Percentiles rank a stretch among this genome's conserved stretches.
Evolutionary conservation across 2,329 filamentous ascomycete species (phyloP).

Genomic region (Cadophora gregata): DNA sequence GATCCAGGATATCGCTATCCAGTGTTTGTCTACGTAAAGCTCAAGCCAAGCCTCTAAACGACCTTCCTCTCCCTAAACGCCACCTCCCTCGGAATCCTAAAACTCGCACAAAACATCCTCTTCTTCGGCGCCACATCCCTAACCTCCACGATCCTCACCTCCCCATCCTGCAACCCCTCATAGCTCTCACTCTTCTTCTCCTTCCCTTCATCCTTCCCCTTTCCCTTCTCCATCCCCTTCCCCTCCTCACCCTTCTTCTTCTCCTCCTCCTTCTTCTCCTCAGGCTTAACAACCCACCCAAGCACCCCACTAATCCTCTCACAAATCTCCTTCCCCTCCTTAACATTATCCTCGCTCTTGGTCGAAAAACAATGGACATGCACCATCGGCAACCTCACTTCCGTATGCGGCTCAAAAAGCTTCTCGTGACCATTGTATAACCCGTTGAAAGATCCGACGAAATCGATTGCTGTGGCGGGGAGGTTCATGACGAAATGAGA

Average conservation of each 20-base stretch:
- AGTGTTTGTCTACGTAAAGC: neutral
- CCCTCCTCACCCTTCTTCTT: constrained; percentile 49
- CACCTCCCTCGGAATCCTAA: constrained; percentile 81
- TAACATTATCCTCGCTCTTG: constrained; percentile 76
- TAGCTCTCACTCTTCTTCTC: constrained; percentile 54
- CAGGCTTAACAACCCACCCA: constrained; percentile 49
- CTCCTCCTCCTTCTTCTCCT: constrained; percentile 49
- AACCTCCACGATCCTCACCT: constrained; percentile 70
- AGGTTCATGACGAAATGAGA: constrained; percentile 99
- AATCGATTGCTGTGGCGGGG: constrained; percentile 85
- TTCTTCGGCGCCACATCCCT: constrained; percentile 92
- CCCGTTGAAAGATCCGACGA: constrained; percentile 77
- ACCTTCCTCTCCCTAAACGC: constrained; percentile 62
- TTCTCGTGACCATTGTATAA: constrained; percentile 75
- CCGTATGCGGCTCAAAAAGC: constrained; percentile 67
- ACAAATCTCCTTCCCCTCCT: constrained; percentile 66
- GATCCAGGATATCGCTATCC: neutral
- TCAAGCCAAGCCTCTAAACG: neutral
- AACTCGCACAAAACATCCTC: constrained; percentile 95
- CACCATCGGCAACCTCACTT: constrained; percentile 73
- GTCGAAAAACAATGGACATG: constrained; percentile 95
- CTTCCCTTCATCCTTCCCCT: constrained; percentile 52
- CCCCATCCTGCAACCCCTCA: constrained; percentile 50
- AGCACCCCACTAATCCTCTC: constrained; percentile 62
- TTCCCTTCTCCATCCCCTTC: constrained; percentile 50